Base-by-base conservation (phyloP, 306 rosid species). In the Cucurbita argyrosperma region DNA sequence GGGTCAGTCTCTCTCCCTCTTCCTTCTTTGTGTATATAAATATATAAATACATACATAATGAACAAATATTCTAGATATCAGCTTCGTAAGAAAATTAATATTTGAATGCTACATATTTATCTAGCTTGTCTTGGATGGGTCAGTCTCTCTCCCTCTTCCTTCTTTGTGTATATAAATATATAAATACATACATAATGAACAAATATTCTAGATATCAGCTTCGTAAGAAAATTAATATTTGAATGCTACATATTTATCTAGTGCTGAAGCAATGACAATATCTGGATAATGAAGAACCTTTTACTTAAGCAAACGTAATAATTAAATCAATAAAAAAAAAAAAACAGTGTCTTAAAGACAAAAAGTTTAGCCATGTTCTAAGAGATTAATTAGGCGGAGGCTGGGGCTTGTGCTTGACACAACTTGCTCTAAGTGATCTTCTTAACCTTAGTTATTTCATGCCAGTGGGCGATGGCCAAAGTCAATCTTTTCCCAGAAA, bases 121-220 rank as follows among this genome's bases (percentile, higher is more conserved):
- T 64, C 43, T 42, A 18, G 35, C 87, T 94, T 72, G 89, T 94
- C 75, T 86, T 94, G 87, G 99, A 94, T 79, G 99, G 99, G 99
- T 94, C 76, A 76, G 97, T 78, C 76, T 78, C 51, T 58, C 35
- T 77, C 53, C 7, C 51, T 10, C 51, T 40, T 69, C 6, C 5
- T 60, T 39, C 35, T 10, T 37, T 50, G 16, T 50, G 1, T 39
- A 6, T 47, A 21, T 30, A 38, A 30, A 16, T 13, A 9, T 30
- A 23, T 7, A 16, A 15, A 52, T 16, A 52, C 5, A 50, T 67
- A 13, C 55, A 12, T 23, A 16, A 40, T 10, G 15, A 64, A 39
- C 70, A 38, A 2, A 39, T 63, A n/a, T 38, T 62, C 7, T 39
- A 63, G 53, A 43, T n/a, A 5, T 16, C 13, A 64, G 71, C 16